Percentiles rank a stretch among this genome's conserved stretches.
Evolutionary conservation across 176 grass and related monocot species (phyloP).

Genomic region (Guadua angustifolia): DNA sequence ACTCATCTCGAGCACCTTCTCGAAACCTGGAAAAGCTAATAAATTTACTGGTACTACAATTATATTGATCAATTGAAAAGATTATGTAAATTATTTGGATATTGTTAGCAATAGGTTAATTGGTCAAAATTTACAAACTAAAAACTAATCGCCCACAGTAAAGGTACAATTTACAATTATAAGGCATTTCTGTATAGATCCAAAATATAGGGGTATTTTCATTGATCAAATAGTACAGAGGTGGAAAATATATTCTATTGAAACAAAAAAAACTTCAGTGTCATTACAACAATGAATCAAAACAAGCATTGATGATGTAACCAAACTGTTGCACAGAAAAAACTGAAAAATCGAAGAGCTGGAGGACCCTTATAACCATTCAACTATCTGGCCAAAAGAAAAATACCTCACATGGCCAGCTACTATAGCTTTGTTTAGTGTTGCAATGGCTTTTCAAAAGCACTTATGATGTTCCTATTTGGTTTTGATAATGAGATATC

Average conservation of each 20-base stretch:
- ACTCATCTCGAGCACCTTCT: too few species aligned
- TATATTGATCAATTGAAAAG: too few species aligned
- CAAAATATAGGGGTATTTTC: neutral
- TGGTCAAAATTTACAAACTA: neutral
- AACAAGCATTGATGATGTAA: neutral
- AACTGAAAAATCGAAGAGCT: conserved; percentile 15
- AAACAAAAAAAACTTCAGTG: neutral
- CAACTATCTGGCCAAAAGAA: neutral
- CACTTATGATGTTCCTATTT: neutral
- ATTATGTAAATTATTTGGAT: too few species aligned
- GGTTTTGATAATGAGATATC: too few species aligned
- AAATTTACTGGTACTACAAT: too few species aligned
- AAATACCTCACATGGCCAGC: neutral
- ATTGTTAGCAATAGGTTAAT: neutral
- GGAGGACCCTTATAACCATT: neutral
- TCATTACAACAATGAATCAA: neutral
- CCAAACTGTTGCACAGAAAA: conserved; percentile 2
- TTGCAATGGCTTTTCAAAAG: neutral
- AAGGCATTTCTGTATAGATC: neutral
- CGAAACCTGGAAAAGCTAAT: too few species aligned
- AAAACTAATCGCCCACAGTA: neutral
- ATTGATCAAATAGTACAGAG: neutral
- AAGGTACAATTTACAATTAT: neutral
- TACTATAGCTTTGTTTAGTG: neutral
- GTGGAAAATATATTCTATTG: neutral